Evolutionary conservation across 2,329 filamentous ascomycete species (phyloP), one percentile per base, ranked within the genome.

Genomic region (Fusarium poae): DNA sequence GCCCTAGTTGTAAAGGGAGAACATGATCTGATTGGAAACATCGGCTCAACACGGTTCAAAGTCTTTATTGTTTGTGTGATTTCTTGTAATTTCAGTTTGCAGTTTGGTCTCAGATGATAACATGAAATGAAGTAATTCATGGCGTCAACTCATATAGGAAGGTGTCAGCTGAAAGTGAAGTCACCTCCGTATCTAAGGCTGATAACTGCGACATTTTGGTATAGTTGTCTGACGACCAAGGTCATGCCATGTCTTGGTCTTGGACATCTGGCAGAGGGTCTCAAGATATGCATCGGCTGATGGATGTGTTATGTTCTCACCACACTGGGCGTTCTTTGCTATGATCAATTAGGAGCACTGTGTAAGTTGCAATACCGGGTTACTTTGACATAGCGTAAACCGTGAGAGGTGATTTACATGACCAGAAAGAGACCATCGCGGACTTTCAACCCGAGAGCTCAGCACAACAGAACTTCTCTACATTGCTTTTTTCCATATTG

Each of bases 261-360:
- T n/a, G 16, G 13, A 5, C 9, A 10, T 35, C 32, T 5, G 18
- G 6, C 10, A 15, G 16, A 25, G 10, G 6, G 23, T 27, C n/a
- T 34, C 15, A 23, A 50, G 23, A 39, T 35, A 4, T 37, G 18
- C 21, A 27, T 21, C 8, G 4, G 12, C 12, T 12, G 23, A 2
- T 20, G 12, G 1, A 35, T n/a, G 5, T 49, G 29, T 11, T 16
- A 16, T 6, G 6, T 2, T 23, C 2, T 34, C 16, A 11, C 2
- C 21, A 3, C 15, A 3, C 16, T n/a, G 18, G 11, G 2, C 9
- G 12, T 12, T 5, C 16, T 6, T 16, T 5, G 3, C 2, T 5
- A 3, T 35, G 16, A 2, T 7, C 20, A 11, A 25, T 9, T 11
- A 4, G 11, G 21, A 13, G 20, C 5, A n/a, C 11, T 9, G 1